Base-by-base conservation (phyloP, 768 basidiomycete genomes). In the Coprinopsis cinerea region DNA sequence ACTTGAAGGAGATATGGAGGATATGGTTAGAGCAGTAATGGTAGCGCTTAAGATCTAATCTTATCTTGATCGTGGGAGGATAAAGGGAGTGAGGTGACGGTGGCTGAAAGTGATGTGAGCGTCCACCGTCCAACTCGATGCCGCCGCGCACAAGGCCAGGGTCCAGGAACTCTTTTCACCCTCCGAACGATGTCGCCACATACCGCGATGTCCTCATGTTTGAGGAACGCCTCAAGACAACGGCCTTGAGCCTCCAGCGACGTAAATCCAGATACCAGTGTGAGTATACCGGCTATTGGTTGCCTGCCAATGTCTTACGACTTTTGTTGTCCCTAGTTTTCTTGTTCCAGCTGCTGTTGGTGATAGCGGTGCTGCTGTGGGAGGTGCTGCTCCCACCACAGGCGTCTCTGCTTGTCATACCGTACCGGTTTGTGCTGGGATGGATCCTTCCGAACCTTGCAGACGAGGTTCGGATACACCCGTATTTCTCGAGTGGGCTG, bases 151-250 rank as follows among this genome's bases (percentile, higher is more conserved):
- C 44, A 30, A 45, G 44, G 44, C 44, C 44, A 28, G 44, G 13
- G 27, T 45, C 44, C 27, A 45, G 44, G 28, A 45, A 45, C 18
- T 7, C 44, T 9, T 42, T 49, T 20, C 48, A 49, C 22, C 48
- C 48, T 14, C 48, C 48, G 15, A 46, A 41, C 44, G 92, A 94
- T 64, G 74, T 74, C 44, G 75, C 85, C 11, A 93, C 92, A 1
- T 91, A 87, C 65, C 74, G 87, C 39, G 95, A 99, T 63, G 71
- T 99, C 13, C 76, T 97, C 20, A 71, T 92, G 39, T 97, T 98
- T 53, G 95, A 99, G 68, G 94, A 97, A 63, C 78, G 95, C n/a
- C 80, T 99, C 51, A 96, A 96, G 71, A 86, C 88, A 17, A 97
- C 88, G 61, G 92, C 91, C 4, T 79, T 85, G n/a, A 79, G 75